phyloP scores from a whole-genome alignment of 2,329 filamentous ascomycete species.

The Albophoma yamanashiensis region DNA sequence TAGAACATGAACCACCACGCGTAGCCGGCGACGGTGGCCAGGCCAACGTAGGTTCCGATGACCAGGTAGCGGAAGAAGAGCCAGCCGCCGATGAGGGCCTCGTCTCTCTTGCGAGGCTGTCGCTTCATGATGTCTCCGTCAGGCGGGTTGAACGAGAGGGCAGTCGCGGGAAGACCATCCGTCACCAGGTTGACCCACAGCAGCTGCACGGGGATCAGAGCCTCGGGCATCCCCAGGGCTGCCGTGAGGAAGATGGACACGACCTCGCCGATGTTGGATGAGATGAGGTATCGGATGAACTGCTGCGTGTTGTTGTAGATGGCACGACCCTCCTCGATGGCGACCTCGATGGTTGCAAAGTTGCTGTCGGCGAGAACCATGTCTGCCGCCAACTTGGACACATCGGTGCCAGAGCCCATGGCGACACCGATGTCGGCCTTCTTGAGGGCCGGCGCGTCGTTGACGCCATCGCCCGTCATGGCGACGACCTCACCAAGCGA shows the following conservation, averaged over 20 bases:
- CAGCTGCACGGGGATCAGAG: constrained; percentile 90
- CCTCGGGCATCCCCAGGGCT: constrained; percentile 93
- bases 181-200: constrained; percentile 99
- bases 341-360: constrained; percentile 93
- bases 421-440: constrained; percentile 98
- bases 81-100: constrained; percentile 88
- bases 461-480: constrained; percentile 98
- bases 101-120: constrained; percentile 81
- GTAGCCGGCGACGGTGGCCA: constrained; percentile 91
- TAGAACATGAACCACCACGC: constrained; percentile 99
- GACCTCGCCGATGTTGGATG: constrained; percentile 97
- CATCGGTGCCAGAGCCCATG: constrained; percentile 96
- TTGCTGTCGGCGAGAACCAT: constrained; percentile 99
- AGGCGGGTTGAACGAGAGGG: constrained; percentile 95
- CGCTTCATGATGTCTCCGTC: constrained; percentile 97
- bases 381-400: constrained; percentile 90
- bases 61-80: constrained; percentile 96
- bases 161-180: constrained; percentile 91
- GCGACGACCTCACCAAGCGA: constrained; percentile 89
- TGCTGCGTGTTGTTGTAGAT: constrained; percentile 99
- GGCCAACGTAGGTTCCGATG: constrained; percentile 88
- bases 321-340: constrained; percentile 91
- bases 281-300: constrained; percentile 98
- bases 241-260: constrained; percentile 98
- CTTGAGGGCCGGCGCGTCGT: constrained; percentile 94